These are phyloP conservation scores for Hyaloscypha finlandica DNA, from an alignment of 495 filamentous ascomycete species.

Conservation along the genomic window DNA sequence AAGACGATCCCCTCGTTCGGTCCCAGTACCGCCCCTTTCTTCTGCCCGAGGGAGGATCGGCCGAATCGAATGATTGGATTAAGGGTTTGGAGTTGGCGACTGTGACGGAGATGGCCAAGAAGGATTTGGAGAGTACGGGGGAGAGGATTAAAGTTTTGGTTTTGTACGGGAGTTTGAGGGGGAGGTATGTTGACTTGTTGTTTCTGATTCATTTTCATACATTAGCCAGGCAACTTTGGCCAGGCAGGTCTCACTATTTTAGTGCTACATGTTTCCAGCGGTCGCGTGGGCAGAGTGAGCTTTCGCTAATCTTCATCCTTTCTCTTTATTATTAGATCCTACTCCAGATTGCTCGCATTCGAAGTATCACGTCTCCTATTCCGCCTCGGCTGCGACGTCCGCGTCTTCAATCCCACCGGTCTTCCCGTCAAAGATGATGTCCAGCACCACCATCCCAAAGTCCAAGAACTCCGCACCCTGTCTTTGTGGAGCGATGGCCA, in stretches of 20 bases:
- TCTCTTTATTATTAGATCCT: no score
- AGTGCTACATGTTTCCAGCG: no score
- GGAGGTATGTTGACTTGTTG: constrained; percentile 33
- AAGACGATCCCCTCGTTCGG: constrained; percentile 52
- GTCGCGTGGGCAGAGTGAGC: no score
- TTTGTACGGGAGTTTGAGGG: constrained; percentile 62
- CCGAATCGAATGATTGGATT: constrained; percentile 53
- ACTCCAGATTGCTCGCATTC: constrained; percentile 60
- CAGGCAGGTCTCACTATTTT: no score
- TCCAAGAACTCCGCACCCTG: constrained; percentile 64
- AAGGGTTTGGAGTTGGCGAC: constrained; percentile 55
- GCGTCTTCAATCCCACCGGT: constrained; percentile 61
- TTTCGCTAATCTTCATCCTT: no score
- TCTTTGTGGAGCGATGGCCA: constrained; percentile 70
- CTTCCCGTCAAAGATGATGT: constrained; percentile 66
- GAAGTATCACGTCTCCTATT: constrained; percentile 63
- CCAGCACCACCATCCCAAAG: constrained; percentile 58
- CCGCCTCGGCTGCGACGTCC: constrained; percentile 67
- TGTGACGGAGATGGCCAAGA: constrained; percentile 51
- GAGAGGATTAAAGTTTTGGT: constrained; percentile 61
- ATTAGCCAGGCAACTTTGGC: no score
- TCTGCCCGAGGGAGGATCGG: constrained; percentile 37
- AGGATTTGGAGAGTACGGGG: constrained; percentile 42
- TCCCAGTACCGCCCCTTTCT: constrained; percentile 62
- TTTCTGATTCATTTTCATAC: no score